Evolutionary conservation across 1,139 yeast species (phyloP).

Genomic region (Zygoascus hellenicus): DNA sequence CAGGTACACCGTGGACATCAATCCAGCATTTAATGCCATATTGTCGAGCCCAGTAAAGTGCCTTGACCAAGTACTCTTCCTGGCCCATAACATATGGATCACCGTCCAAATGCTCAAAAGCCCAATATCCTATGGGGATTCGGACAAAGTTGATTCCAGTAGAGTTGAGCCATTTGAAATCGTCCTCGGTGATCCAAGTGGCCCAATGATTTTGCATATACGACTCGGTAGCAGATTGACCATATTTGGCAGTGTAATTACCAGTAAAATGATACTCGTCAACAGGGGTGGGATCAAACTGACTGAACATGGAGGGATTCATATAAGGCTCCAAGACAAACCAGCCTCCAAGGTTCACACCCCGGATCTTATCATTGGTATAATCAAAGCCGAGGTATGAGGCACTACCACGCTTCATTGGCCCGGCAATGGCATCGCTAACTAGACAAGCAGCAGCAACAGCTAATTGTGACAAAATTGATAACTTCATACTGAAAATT

Average conservation of each 20-base stretch:
- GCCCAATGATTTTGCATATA: constrained; percentile 69
- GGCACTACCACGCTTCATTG: background rate
- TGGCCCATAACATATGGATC: constrained; percentile 94
- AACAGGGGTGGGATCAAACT: constrained; percentile 54
- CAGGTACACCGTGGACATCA: constrained; percentile 93
- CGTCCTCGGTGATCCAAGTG: constrained; percentile 70
- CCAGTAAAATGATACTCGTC: constrained; percentile 78
- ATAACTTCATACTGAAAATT: background rate
- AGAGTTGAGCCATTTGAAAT: constrained; percentile 53
- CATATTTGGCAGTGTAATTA: constrained; percentile 39
- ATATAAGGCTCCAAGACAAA: constrained; percentile 77
- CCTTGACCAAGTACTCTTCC: constrained; percentile 61
- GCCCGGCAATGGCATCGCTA: background rate
- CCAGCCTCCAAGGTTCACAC: constrained; percentile 94
- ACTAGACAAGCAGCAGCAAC: constrained; percentile 1
- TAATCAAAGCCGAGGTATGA: constrained; percentile 29
- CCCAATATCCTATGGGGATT: constrained; percentile 97
- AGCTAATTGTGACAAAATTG: constrained; percentile 1
- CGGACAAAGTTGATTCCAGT: constrained; percentile 82
- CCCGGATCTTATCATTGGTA: constrained; percentile 49
- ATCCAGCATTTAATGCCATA: constrained; percentile 74
- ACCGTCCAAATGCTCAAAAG: constrained; percentile 53
- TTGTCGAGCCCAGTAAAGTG: constrained; percentile 67
- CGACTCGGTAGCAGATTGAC: constrained; percentile 49
- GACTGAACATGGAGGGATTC: constrained; percentile 72